Base-by-base conservation (phyloP, 2,329 filamentous ascomycete genomes). In the Coniochaeta hoffmannii region DNA sequence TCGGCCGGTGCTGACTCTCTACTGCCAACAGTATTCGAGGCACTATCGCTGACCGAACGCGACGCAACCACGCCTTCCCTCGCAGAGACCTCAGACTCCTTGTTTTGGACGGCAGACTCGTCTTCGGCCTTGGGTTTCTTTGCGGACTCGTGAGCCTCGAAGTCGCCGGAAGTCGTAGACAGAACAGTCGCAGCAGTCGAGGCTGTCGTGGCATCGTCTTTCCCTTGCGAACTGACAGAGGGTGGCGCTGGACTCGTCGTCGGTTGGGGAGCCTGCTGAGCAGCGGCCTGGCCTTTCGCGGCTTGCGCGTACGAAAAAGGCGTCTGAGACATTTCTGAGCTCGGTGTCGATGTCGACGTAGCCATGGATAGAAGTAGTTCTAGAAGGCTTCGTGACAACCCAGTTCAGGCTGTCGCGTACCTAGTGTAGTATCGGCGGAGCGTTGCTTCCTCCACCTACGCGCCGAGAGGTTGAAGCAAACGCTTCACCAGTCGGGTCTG, bases 281-380 rank as follows among this genome's bases (percentile, higher is more conserved):
- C 65, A 55, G 75, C 66, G 54, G 78, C 67, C 65, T 87, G 82
- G 66, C 92, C 90, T 72, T 94, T 94, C 58, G 93, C 93, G 68
- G 93, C 93, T 80, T 96, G 91, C 65, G 93, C 93, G 73, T 97
- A 97, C 58, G 93, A 97, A 70, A 97, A 96, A 32, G 83, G 77
- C 59, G 83, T 77, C 60, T 71, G 70, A 61, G 80, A 79, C 81
- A 83, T 83, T 52, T 63, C 64, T 49, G 26, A 50, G 26, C 14
- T 38, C 32, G 50, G n/a, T 46, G 51, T 50, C 46, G 53, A 34
- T n/a, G 19, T 54, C 31, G 31, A 50, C 8, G 26, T 56, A 28
- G 38, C 51, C 56, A 51, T 36, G 17, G 31, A 53, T 17, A n/a
- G 26, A 31, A 41, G 26, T 17, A 14, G 38, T 54, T 30, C 24